Conservation (phyloP, 176 grass and related monocot genomes). For the Musa troglodytarum region DNA sequence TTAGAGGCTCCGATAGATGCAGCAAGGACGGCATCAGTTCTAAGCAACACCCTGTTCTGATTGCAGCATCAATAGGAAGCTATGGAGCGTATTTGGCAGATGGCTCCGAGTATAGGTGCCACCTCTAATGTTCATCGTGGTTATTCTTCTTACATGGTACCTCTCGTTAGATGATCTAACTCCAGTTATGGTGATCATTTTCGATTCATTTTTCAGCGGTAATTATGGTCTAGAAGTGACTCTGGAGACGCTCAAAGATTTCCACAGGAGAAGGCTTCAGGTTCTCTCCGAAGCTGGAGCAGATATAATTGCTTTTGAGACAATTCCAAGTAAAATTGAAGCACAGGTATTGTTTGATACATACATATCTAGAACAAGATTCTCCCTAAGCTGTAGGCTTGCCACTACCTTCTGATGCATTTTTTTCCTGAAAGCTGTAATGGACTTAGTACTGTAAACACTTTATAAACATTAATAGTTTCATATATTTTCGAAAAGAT, state of each 20-base stretch:
- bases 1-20: neutral
- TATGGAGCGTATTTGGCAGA: conserved; percentile 53
- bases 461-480: too few species aligned
- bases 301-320: conserved; percentile 49
- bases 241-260: conserved; percentile 41
- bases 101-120: conserved; percentile 46
- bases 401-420: neutral
- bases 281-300: conserved; percentile 43
- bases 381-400: neutral
- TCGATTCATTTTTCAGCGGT: conserved; percentile 14
- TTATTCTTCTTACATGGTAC: neutral
- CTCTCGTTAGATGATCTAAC: conserved; percentile 2
- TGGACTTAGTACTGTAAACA: too few species aligned
- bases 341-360: conserved; percentile 25
- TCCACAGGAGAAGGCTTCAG: conserved; percentile 46
- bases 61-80: conserved; percentile 44
- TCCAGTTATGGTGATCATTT: conserved; percentile 10
- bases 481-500: neutral
- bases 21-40: neutral
- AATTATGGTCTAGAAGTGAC: conserved; percentile 38
- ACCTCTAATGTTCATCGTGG: neutral
- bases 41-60: conserved; percentile 26
- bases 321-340: conserved; percentile 52
- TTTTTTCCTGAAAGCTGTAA: neutral
- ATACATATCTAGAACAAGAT: neutral